Base-by-base conservation (phyloP, 2,329 filamentous ascomycete species). In the Curvularia spicifera region DNA sequence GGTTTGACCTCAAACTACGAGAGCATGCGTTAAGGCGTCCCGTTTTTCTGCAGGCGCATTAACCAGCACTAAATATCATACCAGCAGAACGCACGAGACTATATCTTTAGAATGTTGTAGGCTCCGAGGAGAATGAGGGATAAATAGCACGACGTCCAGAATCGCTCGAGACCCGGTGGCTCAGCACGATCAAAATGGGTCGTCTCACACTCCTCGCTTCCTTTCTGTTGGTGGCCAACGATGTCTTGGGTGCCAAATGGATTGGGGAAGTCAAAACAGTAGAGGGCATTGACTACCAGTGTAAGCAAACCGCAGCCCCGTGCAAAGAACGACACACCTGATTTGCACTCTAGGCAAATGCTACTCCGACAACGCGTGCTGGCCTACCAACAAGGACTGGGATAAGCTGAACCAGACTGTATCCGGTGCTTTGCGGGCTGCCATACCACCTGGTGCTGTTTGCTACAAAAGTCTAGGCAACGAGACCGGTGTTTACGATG, bases 311-410 rank as follows among this genome's bases (percentile, higher is more conserved):
- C n/a, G n/a, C 2, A 15, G 28, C 7, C 26, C 26, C 15, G 1
- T 22, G 15, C 10, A 44, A 35, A 45, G 5, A 28, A 12, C 12
- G 6, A 29, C 2, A 24, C 1, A 20, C 39, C 18, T 29, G 49
- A 15, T 5, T 2, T 10, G 1, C 0, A 20, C 5, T 3, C 18
- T n/a, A 57, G 55, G 55, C 63, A 76, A 76, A 55, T 76, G 73
- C 58, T 76, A 75, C 57, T 70, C 68, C 0, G 71, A 75, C 51
- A 71, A 75, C 47, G 52, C 68, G 0, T 75, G 73, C 59, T 76
- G 72, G 71, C 73, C 73, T 2, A 68, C 64, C 3, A 61, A 53
- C 28, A 51, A 52, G 1, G 69, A 72, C 22, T 76, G 72, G 72
- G 54, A 45, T 1, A 54, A 53, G 6, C 60, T 76, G 40, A 76